These are phyloP conservation scores for Zelonia costaricensis DNA, from an alignment of 208 protist species.

Conservation along the genomic window DNA sequence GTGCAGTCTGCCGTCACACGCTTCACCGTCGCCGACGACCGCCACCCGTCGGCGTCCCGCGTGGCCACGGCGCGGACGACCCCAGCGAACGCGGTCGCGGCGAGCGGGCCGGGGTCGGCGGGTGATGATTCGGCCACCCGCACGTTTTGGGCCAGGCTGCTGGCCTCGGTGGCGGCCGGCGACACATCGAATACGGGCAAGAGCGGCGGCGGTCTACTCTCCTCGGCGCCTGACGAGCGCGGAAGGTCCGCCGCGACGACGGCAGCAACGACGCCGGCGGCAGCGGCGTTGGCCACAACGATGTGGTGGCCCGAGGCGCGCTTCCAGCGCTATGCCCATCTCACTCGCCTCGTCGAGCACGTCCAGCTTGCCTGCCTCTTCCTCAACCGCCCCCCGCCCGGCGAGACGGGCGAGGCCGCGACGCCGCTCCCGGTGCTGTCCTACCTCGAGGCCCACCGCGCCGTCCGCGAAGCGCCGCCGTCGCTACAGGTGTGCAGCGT, in stretches of 20 bases:
- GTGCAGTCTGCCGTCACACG: constrained; percentile 36
- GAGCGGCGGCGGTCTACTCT: background rate
- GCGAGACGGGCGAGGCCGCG: background rate
- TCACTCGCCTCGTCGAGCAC: constrained; percentile 47
- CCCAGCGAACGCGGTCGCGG: background rate
- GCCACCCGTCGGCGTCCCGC: constrained; percentile 3
- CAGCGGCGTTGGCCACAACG: constrained; percentile 10
- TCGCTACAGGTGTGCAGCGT: constrained; percentile 32
- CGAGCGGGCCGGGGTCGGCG: background rate
- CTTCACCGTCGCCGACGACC: constrained; percentile 21
- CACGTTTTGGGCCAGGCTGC: constrained; percentile 1
- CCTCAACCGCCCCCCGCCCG: constrained; percentile 17
- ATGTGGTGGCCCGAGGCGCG: constrained; percentile 59
- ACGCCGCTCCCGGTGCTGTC: constrained; percentile 1
- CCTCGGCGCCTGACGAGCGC: too few relatives aligned
- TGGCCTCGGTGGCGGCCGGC: background rate
- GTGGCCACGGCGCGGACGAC: constrained; percentile 5
- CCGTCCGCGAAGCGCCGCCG: constrained; percentile 2
- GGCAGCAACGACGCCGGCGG: constrained; percentile 1
- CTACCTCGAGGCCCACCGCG: constrained; percentile 8
- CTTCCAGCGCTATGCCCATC: constrained; percentile 34
- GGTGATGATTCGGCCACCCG: background rate
- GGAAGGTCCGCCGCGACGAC: too few relatives aligned
- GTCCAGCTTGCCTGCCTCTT: constrained; percentile 30
- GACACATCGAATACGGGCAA: background rate